phyloP scores from a whole-genome alignment of 805 yeast species.

The Candida piceae region DNA sequence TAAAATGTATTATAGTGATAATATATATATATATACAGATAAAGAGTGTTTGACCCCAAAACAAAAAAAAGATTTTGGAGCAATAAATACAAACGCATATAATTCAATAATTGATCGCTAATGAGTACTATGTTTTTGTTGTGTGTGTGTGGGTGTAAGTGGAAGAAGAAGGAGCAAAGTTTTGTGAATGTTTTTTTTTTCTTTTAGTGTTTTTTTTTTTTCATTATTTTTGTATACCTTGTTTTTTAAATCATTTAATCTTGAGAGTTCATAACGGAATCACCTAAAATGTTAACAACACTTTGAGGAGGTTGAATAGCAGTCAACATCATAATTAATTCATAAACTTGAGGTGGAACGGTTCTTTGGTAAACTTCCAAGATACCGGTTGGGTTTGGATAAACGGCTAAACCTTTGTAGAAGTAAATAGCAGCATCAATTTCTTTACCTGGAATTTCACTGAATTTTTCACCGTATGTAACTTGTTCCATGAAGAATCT shows the following conservation, averaged over 20 bases:
- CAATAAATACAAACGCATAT: too few relatives aligned
- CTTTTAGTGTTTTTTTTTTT: too few relatives aligned
- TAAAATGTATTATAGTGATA: too few relatives aligned
- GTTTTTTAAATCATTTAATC: conserved; percentile 14
- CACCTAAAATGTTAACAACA: conserved; percentile 61
- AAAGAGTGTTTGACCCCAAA: too few relatives aligned
- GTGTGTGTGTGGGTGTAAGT: too few relatives aligned
- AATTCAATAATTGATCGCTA: too few relatives aligned
- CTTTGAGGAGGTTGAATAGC: conserved; percentile 86
- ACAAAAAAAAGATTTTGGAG: too few relatives aligned
- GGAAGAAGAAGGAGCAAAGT: too few relatives aligned
- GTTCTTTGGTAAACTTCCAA: conserved; percentile 86
- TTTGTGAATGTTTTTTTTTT: too few relatives aligned
- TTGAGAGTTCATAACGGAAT: conserved; percentile 26
- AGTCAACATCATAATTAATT: conserved; percentile 79
- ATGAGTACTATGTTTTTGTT: too few relatives aligned
- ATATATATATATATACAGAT: too few relatives aligned
- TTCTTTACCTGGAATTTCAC: conserved; percentile 60
- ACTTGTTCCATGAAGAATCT: conserved; percentile 77
- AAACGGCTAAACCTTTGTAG: conserved; percentile 89
- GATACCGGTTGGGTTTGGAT: conserved; percentile 92
- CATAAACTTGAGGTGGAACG: conserved; percentile 77
- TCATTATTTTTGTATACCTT: too few relatives aligned
- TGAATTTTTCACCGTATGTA: conserved; percentile 77
- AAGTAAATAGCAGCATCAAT: conserved; percentile 83